Base-by-base conservation (phyloP, 1,284 basidiomycete species). In the Phellopilus nigrolimitatus region DNA sequence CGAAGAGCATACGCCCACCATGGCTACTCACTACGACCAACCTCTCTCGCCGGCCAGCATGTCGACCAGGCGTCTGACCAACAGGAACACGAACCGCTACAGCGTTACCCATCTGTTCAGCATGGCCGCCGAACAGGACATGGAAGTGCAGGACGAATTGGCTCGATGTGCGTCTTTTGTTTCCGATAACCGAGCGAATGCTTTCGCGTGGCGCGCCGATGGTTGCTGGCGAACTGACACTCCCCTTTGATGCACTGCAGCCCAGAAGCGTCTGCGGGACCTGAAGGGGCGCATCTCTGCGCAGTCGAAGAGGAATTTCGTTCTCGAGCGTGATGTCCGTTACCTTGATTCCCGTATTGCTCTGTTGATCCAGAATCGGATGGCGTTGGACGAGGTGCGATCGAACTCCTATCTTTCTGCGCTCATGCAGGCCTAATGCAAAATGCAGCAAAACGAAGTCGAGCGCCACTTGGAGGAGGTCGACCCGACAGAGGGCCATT, bases 271-370 rank as follows among this genome's bases (percentile, higher is more conserved):
- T 42, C 74, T 99, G 40, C 79, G 97, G 28, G 95, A 98, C 61
- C 79, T 99, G 61, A 99, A 99, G 72, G 80, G 87, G 15, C 89
- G 93, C 62, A 99, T 99, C 59, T 98, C 94, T 19, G 87, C 91
- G 0, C 97, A 99, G 72, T 95, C 91, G 49, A 99, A 99, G 78
- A 97, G 95, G 79, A 99, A 99, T 72, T 99, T 99, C 66, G 93
- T 99, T 24, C 80, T 99, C 25, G 95, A 99, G 68, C 83, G 95
- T 42, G 97, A 99, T 69, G 97, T 99, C 33, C 87, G 97, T 44
- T 99, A 99, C 69, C 84, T 99, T 48, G 97, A 99, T 73, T 92
- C 91, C 41, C 84, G 97, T 49, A 99, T 99, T 65, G 97, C 95
- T 5, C 76, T 99, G 39, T 80, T 99, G 59, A 99, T 99, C 63